These are phyloP conservation scores for Penicillium salamii DNA, from an alignment of 495 filamentous ascomycete species.

Conservation along the genomic window DNA sequence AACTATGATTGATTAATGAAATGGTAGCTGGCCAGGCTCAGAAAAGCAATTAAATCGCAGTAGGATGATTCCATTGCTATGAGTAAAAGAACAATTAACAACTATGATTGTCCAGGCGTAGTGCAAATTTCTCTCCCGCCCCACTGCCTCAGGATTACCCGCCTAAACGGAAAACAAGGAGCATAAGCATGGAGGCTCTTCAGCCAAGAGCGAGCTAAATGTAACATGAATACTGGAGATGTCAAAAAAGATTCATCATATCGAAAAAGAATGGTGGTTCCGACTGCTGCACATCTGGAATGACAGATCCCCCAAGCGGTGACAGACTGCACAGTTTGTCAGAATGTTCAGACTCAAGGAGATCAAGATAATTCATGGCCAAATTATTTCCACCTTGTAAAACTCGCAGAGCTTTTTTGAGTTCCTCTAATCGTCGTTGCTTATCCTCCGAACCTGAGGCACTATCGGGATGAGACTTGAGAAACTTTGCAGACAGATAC, in stretches of 20 bases:
- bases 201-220: no score
- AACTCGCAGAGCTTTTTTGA: not conserved
- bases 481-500: constrained; percentile 7
- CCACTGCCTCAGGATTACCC: no score
- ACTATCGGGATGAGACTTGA: constrained; percentile 1
- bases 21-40: no score
- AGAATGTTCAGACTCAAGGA: constrained; percentile 1
- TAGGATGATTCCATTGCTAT: no score
- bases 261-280: not conserved
- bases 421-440: not conserved
- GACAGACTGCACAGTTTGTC: not conserved
- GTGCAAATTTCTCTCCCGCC: no score
- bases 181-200: no score
- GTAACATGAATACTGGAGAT: not conserved
- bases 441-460: constrained; percentile 3
- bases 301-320: not conserved
- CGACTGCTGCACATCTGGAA: not conserved
- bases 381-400: constrained; percentile 5
- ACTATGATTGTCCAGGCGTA: no score
- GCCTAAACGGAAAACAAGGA: no score
- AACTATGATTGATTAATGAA: no score
- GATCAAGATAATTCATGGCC: not conserved
- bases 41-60: no score
- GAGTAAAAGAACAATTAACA: no score
- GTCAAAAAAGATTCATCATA: not conserved